Percentiles rank a stretch among this genome's conserved stretches.
Evolutionary conservation across 306 rosid genomes (phyloP).

Genomic region (Gynostemma pentaphyllum): DNA sequence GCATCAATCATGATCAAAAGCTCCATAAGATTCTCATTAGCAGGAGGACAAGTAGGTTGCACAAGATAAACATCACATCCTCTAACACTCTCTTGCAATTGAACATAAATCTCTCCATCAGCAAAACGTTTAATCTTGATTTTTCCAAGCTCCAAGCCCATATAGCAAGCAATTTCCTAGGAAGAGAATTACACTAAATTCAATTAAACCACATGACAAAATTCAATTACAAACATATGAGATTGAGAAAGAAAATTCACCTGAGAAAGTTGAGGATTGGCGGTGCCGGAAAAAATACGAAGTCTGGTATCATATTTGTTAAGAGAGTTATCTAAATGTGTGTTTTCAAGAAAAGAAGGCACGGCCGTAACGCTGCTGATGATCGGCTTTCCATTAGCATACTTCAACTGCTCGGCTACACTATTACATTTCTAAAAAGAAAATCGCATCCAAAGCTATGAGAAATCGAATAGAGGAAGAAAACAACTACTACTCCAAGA

Average conservation of each 20-base stretch:
- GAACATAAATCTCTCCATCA: too few relatives aligned
- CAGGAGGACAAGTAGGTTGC: slow-evolving; percentile 98
- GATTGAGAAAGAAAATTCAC: not conserved
- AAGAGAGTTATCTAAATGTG: slow-evolving; percentile 25
- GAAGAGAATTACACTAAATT: too few relatives aligned
- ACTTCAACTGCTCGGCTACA: slow-evolving; percentile 32
- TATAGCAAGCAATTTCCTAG: slow-evolving; percentile 88
- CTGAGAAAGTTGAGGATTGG: slow-evolving; percentile 72
- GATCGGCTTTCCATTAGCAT: slow-evolving; percentile 43
- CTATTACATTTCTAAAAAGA: too few relatives aligned
- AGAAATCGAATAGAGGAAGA: too few relatives aligned
- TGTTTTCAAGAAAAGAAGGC: slow-evolving; percentile 27
- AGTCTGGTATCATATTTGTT: slow-evolving; percentile 50
- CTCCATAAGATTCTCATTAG: slow-evolving; percentile 92
- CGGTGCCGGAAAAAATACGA: slow-evolving; percentile 74
- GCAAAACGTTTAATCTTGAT: too few relatives aligned
- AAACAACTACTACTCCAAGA: not conserved
- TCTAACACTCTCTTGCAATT: slow-evolving; percentile 95
- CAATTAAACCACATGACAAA: too few relatives aligned
- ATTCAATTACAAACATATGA: too few relatives aligned
- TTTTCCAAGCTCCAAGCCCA: slow-evolving; percentile 93
- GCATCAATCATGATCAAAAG: slow-evolving; percentile 92
- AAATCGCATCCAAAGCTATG: too few relatives aligned
- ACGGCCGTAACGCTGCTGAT: slow-evolving; percentile 10
- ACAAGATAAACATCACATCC: slow-evolving; percentile 93